These are phyloP conservation scores for Aspergillus affinis DNA, from an alignment of 495 filamentous ascomycete genomes.

Conservation along the genomic window DNA sequence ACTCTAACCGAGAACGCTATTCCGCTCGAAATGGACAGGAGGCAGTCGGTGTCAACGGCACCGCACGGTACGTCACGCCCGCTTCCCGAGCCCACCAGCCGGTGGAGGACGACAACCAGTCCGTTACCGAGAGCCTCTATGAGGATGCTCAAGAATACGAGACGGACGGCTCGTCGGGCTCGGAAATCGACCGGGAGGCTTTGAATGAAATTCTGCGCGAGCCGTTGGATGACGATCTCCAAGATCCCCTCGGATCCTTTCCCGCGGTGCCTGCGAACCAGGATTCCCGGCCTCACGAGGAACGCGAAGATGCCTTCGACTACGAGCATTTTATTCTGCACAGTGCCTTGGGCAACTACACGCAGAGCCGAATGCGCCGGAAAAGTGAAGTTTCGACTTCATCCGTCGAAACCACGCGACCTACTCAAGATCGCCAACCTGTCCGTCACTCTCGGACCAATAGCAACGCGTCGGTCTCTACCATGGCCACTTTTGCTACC, in stretches of 20 bases:
- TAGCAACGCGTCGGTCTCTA: constrained; percentile 71
- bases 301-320: constrained; percentile 95
- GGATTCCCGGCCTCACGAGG: constrained; percentile 69
- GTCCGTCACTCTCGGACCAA: constrained; percentile 43
- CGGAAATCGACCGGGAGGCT: constrained; percentile 52
- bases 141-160: constrained; percentile 55
- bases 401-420: constrained; percentile 73
- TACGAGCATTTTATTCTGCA: constrained; percentile 96
- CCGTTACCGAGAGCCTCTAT: constrained; percentile 53
- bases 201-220: constrained; percentile 45
- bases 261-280: constrained; percentile 21
- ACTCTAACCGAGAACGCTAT: constrained; percentile 6
- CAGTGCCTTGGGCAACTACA: constrained; percentile 76
- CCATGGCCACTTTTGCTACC: constrained; percentile 79
- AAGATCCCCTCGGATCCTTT: constrained; percentile 26
- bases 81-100: constrained; percentile 7
- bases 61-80: constrained; percentile 2
- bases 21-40: constrained; percentile 2
- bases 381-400: constrained; percentile 62
- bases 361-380: constrained; percentile 48
- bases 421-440: constrained; percentile 23
- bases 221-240: constrained; percentile 40
- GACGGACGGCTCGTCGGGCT: constrained; percentile 33
- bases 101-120: constrained; percentile 34
- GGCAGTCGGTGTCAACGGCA: not conserved